Evolutionary conservation across 2,329 filamentous ascomycete genomes (phyloP), one percentile per base, ranked within the genome.

Genomic region (Penicillium sp.): DNA sequence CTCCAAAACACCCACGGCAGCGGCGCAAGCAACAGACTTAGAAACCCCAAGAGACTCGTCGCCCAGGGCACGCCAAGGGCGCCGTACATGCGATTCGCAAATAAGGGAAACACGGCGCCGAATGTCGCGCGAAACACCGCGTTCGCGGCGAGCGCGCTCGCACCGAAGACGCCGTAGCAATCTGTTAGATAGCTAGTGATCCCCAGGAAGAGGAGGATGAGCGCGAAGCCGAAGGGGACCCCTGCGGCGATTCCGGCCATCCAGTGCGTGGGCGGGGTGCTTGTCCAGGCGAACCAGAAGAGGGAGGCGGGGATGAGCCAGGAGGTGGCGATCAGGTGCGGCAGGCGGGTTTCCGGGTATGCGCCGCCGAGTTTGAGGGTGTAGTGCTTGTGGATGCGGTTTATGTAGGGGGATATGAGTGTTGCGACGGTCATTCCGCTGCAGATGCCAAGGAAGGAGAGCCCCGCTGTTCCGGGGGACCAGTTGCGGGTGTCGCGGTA

Each of bases 91-190:
- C 45, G 60, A 19, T 85, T 82, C 7, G 88, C 88, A 71, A 92
- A 92, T 1, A 92, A 78, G 9, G 90, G 90, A 67, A 92, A 92
- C 2, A 85, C 86, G 60, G 90, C 91, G 26, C 26, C 26, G 5
- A 26, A 26, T 6, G 26, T 26, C 26, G 26, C 26, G 26, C 26
- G 26, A 26, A 26, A 26, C 26, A 26, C 26, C 3, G 26, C 26
- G 5, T 26, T 26, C 26, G 26, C 26, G 3, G 26, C 26, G 3
- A 26, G 26, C 26, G 26, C 26, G 5, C 26, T 26, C 26, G 26
- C 26, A 4, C 26, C 26, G 26, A 5, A 26, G 3, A 26, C 5
- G 4, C 26, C 26, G 5, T 26, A 26, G 26, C 26, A 26, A 26
- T 26, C 26, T 26, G 26, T 26, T 26, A 26, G 5, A 26, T 26